Evolutionary conservation across 1,139 yeast species (phyloP).

Genomic region (Hansenula sp.): DNA sequence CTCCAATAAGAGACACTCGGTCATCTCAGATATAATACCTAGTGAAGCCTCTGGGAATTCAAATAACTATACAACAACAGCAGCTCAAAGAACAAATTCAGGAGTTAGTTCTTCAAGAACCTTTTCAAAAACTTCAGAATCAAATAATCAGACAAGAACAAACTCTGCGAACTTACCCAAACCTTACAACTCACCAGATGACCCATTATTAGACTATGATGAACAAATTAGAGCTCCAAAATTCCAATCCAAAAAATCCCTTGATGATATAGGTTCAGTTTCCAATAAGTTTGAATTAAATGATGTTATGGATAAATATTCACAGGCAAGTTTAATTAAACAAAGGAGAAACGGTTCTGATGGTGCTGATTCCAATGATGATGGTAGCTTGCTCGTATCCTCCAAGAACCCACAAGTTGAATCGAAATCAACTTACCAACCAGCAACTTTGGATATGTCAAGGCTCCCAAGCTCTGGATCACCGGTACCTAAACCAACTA

Average conservation of each 20-base stretch:
- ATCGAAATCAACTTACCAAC: slow-evolving; percentile 18
- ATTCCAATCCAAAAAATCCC: slow-evolving; percentile 13
- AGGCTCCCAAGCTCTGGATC: slow-evolving; percentile 5
- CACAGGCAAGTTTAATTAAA: not conserved
- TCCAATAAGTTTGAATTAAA: not conserved
- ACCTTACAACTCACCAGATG: slow-evolving; percentile 15
- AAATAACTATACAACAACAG: slow-evolving; percentile 6
- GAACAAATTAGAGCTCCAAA: slow-evolving; percentile 25
- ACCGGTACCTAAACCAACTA: slow-evolving; percentile 2
- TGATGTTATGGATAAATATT: slow-evolving; percentile 2
- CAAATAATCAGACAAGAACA: not conserved
- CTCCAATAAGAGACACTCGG: slow-evolving; percentile 11
- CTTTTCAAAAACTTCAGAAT: slow-evolving; percentile 6
- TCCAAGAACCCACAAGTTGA: not conserved
- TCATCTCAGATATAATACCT: slow-evolving; percentile 16
- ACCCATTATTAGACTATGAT: slow-evolving; percentile 22
- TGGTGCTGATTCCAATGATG: not conserved
- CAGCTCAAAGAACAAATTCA: not conserved
- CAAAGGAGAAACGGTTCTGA: not conserved
- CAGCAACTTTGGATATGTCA: slow-evolving; percentile 21
- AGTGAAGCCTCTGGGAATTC: not conserved
- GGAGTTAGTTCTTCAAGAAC: slow-evolving; percentile 3
- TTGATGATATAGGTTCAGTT: slow-evolving; percentile 9
- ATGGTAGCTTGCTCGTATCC: not conserved
- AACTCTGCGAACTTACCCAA: not conserved